Evolutionary conservation across 345 rosid genomes (phyloP).

Genomic region (Eutrema japonicum): DNA sequence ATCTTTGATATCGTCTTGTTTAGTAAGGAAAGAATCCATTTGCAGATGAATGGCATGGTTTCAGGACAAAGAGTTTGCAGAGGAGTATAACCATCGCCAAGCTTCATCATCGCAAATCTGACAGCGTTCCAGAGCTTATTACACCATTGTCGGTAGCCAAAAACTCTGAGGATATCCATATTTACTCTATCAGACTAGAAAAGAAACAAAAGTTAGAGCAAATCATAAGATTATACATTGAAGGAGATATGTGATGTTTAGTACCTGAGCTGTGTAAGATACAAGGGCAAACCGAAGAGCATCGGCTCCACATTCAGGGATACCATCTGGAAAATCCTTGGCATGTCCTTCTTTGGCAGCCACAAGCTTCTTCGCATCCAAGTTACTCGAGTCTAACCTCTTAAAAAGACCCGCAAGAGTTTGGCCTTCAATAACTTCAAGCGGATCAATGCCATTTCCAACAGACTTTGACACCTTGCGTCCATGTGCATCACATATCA

Average conservation of each 20-base stretch:
- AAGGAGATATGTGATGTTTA: conserved; percentile 21
- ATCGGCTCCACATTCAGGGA: conserved; percentile 95
- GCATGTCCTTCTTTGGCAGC: conserved; percentile 80
- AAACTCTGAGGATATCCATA: conserved; percentile 92
- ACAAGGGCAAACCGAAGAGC: conserved; percentile 98
- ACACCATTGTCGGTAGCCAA: conserved; percentile 99
- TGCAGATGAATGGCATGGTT: too few species aligned
- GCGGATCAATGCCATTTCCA: conserved; percentile 94
- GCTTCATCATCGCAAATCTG: conserved; percentile 92
- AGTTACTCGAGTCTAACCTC: conserved; percentile 80
- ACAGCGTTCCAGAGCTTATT: conserved; percentile 98
- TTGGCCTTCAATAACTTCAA: conserved; percentile 87
- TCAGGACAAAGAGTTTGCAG: conserved; percentile 20
- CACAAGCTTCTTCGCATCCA: conserved; percentile 69
- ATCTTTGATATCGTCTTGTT: too few species aligned
- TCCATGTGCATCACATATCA: conserved; percentile 97
- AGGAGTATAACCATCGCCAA: conserved; percentile 64
- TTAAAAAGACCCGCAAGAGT: conserved; percentile 78
- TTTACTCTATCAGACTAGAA: conserved; percentile 89
- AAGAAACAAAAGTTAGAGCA: conserved; percentile 2
- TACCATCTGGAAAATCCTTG: conserved; percentile 88
- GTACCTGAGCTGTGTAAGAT: conserved; percentile 93
- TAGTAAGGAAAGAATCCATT: too few species aligned
- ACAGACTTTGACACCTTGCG: conserved; percentile 94
- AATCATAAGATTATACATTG: background rate